Base-by-base conservation (phyloP, 228 moss, liverwort and hornwort genomes). In the Sphagnum magellanicum region DNA sequence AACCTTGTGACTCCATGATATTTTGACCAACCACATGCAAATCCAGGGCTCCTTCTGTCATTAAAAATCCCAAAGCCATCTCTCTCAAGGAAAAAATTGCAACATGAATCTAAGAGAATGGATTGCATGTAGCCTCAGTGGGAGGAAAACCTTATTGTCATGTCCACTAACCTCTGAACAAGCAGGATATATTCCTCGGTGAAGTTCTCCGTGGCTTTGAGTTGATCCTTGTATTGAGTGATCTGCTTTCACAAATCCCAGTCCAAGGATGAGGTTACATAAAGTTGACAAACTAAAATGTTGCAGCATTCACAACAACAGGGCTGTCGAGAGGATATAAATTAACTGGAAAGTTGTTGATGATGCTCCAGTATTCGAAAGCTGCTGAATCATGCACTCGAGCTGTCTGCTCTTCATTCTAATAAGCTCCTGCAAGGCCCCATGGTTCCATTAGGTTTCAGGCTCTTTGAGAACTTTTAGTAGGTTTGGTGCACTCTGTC, bases 1-100 rank as follows among this genome's bases (percentile, higher is more conserved):
- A 87, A n/a, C 87, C 87, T 83, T 72, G 87, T 87, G 60, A 87
- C 87, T 72, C 87, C 87, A 65, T 83, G 87, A 73, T 78, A 87
- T 73, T 78, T 83, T 55, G 87, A 87, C 16, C 78, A 4, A 14
- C 87, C 87, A 60, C 87, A 76, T 10, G 87, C 80, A 71, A 87
- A 87, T 7, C 87, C 87, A 49, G 87, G 83, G 72, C 83, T 83
- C 65, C 72, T 83, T 78, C 83, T 83, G 74, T 58, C 48, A 10
- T 8, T 12, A 55, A 55, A 7, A 55, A 55, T 55, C 53, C 17
- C 17, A 17, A 17, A 17, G 17, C 17, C 17, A 17, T 17, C 17
- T 17, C 17, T 17, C 17, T 17, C 17, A 17, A 17, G 17, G 17
- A 17, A 17, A 17, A 17, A 17, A 17, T 17, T 17, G 17, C 17